These are phyloP conservation scores for Spathaspora arborariae DNA, from an alignment of 805 yeast species.

Conservation along the genomic window DNA sequence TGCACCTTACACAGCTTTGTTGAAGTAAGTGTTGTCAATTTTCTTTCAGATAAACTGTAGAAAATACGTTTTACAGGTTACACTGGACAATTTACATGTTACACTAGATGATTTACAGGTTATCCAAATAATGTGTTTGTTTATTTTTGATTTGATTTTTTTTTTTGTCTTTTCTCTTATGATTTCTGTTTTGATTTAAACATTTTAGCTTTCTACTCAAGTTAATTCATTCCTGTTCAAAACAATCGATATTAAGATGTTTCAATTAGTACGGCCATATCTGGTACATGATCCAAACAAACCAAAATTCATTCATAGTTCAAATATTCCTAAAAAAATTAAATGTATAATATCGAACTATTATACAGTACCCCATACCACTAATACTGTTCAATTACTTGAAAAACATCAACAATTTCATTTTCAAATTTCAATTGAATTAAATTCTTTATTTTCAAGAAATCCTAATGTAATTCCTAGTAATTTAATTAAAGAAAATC, in stretches of 20 bases:
- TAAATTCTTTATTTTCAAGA: slow-evolving; percentile 32
- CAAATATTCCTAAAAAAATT: slow-evolving; percentile 29
- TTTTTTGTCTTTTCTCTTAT: not conserved
- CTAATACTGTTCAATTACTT: not conserved
- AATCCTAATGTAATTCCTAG: slow-evolving; percentile 26
- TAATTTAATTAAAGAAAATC: slow-evolving; percentile 30
- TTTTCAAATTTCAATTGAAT: slow-evolving; percentile 24
- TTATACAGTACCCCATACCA: no score
- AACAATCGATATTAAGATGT: not conserved
- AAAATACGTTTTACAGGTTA: not conserved
- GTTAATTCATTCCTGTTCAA: not conserved
- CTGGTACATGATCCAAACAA: slow-evolving; percentile 23
- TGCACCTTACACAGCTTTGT: not conserved
- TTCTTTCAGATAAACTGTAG: not conserved
- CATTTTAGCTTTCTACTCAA: no score
- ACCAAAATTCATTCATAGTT: slow-evolving; percentile 37
- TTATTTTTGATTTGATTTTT: not conserved
- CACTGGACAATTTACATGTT: not conserved
- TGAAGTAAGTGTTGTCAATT: not conserved
- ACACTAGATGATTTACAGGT: not conserved
- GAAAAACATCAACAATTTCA: not conserved
- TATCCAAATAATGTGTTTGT: not conserved
- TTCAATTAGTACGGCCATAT: not conserved
- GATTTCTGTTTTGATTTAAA: not conserved
- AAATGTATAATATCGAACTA: not conserved